Conservation (phyloP, 345 rosid species). For the Acer saccharum region DNA sequence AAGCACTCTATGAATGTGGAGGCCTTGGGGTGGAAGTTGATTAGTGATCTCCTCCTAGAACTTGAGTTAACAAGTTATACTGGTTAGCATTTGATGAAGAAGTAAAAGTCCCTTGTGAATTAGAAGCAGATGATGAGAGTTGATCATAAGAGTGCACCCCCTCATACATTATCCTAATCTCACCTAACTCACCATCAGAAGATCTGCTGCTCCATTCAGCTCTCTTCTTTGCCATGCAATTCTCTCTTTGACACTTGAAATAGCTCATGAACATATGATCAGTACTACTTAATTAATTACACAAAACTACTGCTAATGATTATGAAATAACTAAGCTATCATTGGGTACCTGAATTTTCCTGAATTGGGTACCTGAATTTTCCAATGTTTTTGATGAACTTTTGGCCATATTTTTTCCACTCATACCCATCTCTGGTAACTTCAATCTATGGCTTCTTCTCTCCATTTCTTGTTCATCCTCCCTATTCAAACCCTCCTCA, state of each 20-base stretch:
- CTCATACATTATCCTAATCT: slow-evolving; percentile 31
- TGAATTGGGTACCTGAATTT: slow-evolving; percentile 37
- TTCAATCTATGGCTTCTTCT: slow-evolving; percentile 23
- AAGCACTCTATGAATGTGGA: neutral
- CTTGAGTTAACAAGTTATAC: slow-evolving; percentile 36
- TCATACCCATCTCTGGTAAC: slow-evolving; percentile 44
- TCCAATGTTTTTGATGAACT: slow-evolving; percentile 39
- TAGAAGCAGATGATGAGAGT: neutral
- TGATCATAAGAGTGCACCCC: slow-evolving; percentile 33
- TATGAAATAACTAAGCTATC: too few relatives aligned
- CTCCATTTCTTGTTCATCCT: slow-evolving; percentile 14
- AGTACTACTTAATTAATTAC: too few relatives aligned
- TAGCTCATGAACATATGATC: slow-evolving; percentile 33
- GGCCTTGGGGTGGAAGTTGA: neutral
- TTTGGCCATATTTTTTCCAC: slow-evolving; percentile 56
- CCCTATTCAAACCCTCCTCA: neutral
- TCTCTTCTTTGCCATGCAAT: slow-evolving; percentile 38
- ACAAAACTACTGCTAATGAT: too few relatives aligned
- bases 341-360: slow-evolving; percentile 35
- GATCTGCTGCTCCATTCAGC: slow-evolving; percentile 34
- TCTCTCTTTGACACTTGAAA: slow-evolving; percentile 35
- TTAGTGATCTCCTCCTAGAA: slow-evolving; percentile 23
- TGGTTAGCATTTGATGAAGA: slow-evolving; percentile 23
- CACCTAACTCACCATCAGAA: slow-evolving; percentile 3
- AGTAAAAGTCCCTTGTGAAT: neutral